These are phyloP conservation scores for Solanum infundibuliforme DNA, from an alignment of 257 asterid genomes.

Conservation along the genomic window DNA sequence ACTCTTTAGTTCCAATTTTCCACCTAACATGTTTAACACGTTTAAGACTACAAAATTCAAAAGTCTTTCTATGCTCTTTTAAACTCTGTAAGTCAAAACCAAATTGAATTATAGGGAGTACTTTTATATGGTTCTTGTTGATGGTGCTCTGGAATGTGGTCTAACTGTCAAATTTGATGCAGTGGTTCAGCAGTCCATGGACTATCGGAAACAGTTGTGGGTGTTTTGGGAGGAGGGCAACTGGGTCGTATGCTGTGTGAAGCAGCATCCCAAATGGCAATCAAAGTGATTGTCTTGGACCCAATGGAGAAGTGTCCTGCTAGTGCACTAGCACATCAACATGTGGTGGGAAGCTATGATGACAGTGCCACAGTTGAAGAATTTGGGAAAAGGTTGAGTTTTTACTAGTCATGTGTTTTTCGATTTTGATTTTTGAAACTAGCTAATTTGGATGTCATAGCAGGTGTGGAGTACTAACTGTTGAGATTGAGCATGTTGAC, in stretches of 20 bases:
- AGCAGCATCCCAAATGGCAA: slow-evolving; percentile 83
- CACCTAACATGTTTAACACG: not conserved
- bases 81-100: not conserved
- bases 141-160: not conserved
- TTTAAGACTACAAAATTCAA: not conserved
- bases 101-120: not conserved
- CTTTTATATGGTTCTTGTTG: not conserved
- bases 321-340: slow-evolving; percentile 56
- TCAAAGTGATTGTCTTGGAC: slow-evolving; percentile 70
- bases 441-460: slow-evolving; percentile 11
- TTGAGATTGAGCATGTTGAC: slow-evolving; percentile 95
- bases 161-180: not conserved
- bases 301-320: slow-evolving; percentile 90
- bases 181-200: slow-evolving; percentile 41
- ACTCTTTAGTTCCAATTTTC: not conserved
- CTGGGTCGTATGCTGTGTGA: slow-evolving; percentile 95
- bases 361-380: slow-evolving; percentile 79
- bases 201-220: slow-evolving; percentile 63
- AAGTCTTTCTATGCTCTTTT: no score
- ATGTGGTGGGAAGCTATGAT: slow-evolving; percentile 78
- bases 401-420: not conserved
- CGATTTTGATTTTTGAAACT: not conserved
- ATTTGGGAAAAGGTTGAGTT: slow-evolving; percentile 65
- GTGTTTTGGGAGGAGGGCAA: slow-evolving; percentile 98
- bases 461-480: slow-evolving; percentile 88